Base-by-base conservation (phyloP, 495 filamentous ascomycete genomes). In the Astrocystis sublimbata region DNA sequence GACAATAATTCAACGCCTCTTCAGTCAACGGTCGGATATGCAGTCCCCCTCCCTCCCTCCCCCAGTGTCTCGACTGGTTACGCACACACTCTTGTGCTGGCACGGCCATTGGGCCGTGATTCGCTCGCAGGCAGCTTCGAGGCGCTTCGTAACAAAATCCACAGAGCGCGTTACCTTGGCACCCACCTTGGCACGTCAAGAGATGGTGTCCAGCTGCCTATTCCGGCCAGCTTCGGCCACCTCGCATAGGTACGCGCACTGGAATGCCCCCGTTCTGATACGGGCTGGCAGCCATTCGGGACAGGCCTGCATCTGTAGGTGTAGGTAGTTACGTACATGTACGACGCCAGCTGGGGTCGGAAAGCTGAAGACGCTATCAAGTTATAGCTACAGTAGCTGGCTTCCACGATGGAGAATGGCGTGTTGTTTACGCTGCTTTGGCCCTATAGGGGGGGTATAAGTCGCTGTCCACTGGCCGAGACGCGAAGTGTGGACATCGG, bases 141-240 rank as follows among this genome's bases (percentile, higher is more conserved):
- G 50, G 50, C 56, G 42, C 56, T 43, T 59, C 56, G 56, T 59
- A 59, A 59, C 56, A 59, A 50, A 41, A 47, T 26, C 56, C 45
- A 49, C 33, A 9, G 21, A 50, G 43, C 19, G 56, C 43, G 56
- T 59, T 26, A 59, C 56, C 41, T 50, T 59, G 56, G 56, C 54
- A 17, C 54, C 21, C 35, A 42, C 0, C 58, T 52, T 41, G 45
- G 58, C 45, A 51, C 15, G 17, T 31, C 12, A 47, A 36, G 19
- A 54, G 33, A 26, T n/a, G 6, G 36, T 31, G 21, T 23, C 45
- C 46, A 60, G 35, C 58, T 60, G 46, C 58, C 58, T 60, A 51
- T 60, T 36, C 33, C 19, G 58, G 58, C 46, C 58, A 60, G 58
- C 58, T 60, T 60, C 58, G 45, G 46, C 33, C 43, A 60, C 8